Evolutionary conservation across 2,329 filamentous ascomycete genomes (phyloP).

Genomic region (Colletotrichum costaricense): DNA sequence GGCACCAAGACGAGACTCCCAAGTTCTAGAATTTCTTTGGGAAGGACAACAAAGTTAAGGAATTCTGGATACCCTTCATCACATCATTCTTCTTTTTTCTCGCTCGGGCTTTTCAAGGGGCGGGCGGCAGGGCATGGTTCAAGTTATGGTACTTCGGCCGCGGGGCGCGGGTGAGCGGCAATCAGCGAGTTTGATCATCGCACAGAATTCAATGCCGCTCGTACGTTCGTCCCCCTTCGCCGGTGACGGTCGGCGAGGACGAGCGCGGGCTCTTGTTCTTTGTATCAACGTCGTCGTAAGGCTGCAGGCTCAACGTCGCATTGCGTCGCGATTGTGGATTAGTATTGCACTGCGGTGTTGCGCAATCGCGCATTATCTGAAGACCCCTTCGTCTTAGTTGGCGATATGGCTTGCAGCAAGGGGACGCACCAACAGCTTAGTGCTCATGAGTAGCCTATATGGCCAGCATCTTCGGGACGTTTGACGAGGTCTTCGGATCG

Average conservation of each 20-base stretch:
- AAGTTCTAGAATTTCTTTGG: not conserved
- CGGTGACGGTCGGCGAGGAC: not conserved
- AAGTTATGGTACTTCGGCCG: not conserved
- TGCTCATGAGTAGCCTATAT: not conserved
- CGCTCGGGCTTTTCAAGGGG: not conserved
- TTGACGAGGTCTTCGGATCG: not conserved
- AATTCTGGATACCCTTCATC: not conserved
- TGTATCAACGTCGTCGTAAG: not conserved
- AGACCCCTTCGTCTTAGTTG: not conserved
- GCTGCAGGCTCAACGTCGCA: not conserved
- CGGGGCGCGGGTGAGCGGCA: not conserved
- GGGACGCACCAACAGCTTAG: not conserved
- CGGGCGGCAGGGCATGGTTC: not conserved
- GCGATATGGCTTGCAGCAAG: not conserved
- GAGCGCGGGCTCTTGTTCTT: no score
- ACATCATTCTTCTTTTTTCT: not conserved
- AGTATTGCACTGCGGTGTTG: not conserved
- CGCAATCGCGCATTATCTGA: not conserved
- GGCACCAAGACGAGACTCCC: not conserved
- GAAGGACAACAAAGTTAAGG: not conserved
- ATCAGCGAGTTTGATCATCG: conserved; percentile 11
- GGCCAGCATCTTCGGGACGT: not conserved
- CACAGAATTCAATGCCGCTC: not conserved
- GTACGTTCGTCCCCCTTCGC: not conserved
- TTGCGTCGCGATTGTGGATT: not conserved